Evolutionary conservation across 1,139 yeast genomes (phyloP).

Genomic region (Yamadazyma sp.): DNA sequence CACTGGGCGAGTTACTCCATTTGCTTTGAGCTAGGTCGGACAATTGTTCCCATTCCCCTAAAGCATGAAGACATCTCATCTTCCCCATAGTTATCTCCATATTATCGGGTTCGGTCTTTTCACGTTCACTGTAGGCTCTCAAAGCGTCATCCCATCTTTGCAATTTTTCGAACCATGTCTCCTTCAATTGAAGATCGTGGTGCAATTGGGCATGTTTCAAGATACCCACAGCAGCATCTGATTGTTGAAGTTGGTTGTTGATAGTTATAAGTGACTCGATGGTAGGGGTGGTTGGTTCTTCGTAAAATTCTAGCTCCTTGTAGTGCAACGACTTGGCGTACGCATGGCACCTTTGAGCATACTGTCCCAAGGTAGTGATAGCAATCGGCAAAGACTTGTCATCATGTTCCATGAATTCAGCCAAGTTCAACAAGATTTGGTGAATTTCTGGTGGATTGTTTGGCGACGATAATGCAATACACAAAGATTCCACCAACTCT

Average conservation of each 20-base stretch:
- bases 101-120: slow-evolving; percentile 53
- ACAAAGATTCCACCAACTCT: slow-evolving; percentile 81
- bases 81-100: slow-evolving; percentile 93
- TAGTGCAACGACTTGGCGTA: slow-evolving; percentile 97
- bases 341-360: slow-evolving; percentile 95
- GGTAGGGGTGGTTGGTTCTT: slow-evolving; percentile 89
- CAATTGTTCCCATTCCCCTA: slow-evolving; percentile 96
- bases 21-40: slow-evolving; percentile 83
- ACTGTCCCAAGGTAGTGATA: slow-evolving; percentile 83
- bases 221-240: slow-evolving; percentile 97
- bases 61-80: slow-evolving; percentile 95
- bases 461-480: slow-evolving; percentile 84
- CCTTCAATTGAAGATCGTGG: slow-evolving; percentile 88
- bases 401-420: slow-evolving; percentile 97
- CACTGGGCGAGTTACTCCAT: slow-evolving; percentile 76
- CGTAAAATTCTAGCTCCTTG: slow-evolving; percentile 91
- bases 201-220: slow-evolving; percentile 93
- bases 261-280: slow-evolving; percentile 90
- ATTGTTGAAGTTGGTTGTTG: slow-evolving; percentile 91
- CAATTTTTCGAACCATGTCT: slow-evolving; percentile 95
- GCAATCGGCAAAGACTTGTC: slow-evolving; percentile 92
- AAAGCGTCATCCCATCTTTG: slow-evolving; percentile 99
- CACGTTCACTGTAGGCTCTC: slow-evolving; percentile 79
- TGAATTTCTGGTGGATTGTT: slow-evolving; percentile 95
- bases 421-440: slow-evolving; percentile 82